Evolutionary conservation across 257 asterid species (phyloP).

Genomic region (Ajuga chamaepitys): DNA sequence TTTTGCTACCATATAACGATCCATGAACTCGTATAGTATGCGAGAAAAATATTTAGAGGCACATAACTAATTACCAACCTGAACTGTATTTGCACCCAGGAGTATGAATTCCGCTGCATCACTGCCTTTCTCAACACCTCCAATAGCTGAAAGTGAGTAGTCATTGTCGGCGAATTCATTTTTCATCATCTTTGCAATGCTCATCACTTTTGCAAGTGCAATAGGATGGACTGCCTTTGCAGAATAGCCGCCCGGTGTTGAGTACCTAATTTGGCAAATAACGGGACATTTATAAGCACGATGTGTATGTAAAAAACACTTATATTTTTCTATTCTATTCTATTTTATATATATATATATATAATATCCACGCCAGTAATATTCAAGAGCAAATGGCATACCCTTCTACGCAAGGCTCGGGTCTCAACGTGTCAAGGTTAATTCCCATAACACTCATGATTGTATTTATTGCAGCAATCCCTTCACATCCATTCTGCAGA

Average conservation of each 20-base stretch:
- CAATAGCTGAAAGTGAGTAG: constrained; percentile 82
- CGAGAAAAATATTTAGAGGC: not conserved
- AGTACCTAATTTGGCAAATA: constrained; percentile 45
- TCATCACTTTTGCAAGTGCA: constrained; percentile 97
- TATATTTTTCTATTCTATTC: no score
- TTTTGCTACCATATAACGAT: not conserved
- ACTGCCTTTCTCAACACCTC: constrained; percentile 89
- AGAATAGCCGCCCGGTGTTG: constrained; percentile 97
- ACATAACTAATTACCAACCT: constrained; percentile 38
- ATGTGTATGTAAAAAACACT: not conserved
- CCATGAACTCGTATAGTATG: not conserved
- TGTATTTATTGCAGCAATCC: constrained; percentile 88
- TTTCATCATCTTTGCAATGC: constrained; percentile 81
- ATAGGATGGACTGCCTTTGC: constrained; percentile 96
- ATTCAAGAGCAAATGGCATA: constrained; percentile 15
- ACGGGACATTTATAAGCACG: not conserved
- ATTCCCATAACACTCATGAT: constrained; percentile 99
- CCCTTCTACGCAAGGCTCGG: constrained; percentile 99
- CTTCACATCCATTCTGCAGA: constrained; percentile 76
- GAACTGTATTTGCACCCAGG: constrained; percentile 92
- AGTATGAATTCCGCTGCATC: constrained; percentile 98
- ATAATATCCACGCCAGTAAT: not conserved
- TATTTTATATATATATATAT: not conserved
- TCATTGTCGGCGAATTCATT: constrained; percentile 55
- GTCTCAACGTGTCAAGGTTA: constrained; percentile 71